phyloP scores from a whole-genome alignment of 2,329 filamentous ascomycete species.

The Penicillium verrucosum region DNA sequence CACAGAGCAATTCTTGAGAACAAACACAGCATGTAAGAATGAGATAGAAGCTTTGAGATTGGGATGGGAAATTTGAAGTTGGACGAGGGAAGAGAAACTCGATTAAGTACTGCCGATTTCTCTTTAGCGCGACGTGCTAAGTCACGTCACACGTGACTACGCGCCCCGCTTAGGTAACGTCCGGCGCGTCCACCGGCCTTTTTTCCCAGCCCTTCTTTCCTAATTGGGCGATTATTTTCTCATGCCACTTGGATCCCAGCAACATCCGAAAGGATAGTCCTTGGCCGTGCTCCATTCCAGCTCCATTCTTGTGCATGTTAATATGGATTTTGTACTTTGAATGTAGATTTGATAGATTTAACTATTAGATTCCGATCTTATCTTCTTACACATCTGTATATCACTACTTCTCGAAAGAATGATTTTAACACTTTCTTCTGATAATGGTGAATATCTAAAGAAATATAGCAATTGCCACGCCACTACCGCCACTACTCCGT shows the following conservation, averaged over 20 bases:
- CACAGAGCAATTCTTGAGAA: conserved; percentile 22
- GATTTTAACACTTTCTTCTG: neutral
- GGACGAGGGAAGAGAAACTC: conserved; percentile 25
- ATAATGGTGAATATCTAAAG: neutral
- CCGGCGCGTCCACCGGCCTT: conserved; percentile 12
- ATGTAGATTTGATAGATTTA: neutral
- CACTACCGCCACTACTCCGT: neutral
- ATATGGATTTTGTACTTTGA: neutral
- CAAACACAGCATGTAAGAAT: conserved; percentile 27
- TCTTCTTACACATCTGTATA: conserved; percentile 1
- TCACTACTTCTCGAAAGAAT: neutral
- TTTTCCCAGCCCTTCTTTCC: neutral
- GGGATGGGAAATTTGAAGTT: conserved; percentile 22
- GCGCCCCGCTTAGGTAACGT: conserved; percentile 22
- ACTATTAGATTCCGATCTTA: conserved; percentile 8
- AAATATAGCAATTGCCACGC: neutral
- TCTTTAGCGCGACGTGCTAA: conserved; percentile 39
- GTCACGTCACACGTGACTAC: conserved; percentile 41
- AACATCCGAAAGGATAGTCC: conserved; percentile 21
- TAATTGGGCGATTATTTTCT: conserved; percentile 6
- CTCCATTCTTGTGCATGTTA: conserved; percentile 5
- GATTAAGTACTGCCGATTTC: conserved; percentile 29
- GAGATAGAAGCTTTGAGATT: conserved; percentile 14
- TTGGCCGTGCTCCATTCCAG: conserved; percentile 22
- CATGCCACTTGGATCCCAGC: conserved; percentile 25